A percentile compares a stretch with the other conserved stretches of the same genome.
Conservation (phyloP, 768 basidiomycete genomes). For the Tephrocybe sp. region DNA sequence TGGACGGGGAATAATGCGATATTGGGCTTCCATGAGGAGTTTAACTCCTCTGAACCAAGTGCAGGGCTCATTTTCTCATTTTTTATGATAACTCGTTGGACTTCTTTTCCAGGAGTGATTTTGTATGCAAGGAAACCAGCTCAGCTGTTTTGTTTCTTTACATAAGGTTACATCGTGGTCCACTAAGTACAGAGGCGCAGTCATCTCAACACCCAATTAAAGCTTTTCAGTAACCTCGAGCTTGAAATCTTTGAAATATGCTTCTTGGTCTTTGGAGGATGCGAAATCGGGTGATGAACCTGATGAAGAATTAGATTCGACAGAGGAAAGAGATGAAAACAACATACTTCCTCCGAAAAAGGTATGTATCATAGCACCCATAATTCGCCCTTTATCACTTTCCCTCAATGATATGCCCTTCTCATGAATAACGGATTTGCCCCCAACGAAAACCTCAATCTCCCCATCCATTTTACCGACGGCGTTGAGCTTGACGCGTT, state of each 20-base stretch:
- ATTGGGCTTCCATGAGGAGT: too few relatives aligned
- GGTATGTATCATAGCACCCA: conserved; percentile 25
- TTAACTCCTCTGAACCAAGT: too few relatives aligned
- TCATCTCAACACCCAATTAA: neutral
- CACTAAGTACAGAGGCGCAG: too few relatives aligned
- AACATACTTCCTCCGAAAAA: conserved; percentile 23
- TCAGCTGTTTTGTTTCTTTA: too few relatives aligned
- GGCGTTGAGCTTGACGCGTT: conserved; percentile 60
- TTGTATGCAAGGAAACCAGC: too few relatives aligned
- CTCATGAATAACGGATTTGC: conserved; percentile 15
- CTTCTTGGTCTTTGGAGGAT: conserved; percentile 7
- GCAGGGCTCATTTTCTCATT: too few relatives aligned
- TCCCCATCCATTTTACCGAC: conserved; percentile 54
- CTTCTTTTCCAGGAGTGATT: too few relatives aligned
- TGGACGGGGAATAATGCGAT: too few relatives aligned
- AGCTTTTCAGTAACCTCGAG: neutral
- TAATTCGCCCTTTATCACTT: conserved; percentile 17
- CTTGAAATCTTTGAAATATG: neutral
- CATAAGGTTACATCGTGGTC: too few relatives aligned
- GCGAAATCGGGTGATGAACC: conserved; percentile 5
- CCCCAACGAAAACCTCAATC: conserved; percentile 48
- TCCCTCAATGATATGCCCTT: conserved; percentile 8
- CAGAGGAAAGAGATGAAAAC: neutral
- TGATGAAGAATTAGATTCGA: neutral
- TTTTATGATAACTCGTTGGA: too few relatives aligned